Conservation (phyloP, 495 filamentous ascomycete genomes). For the Aspergillus coremiiformis region DNA sequence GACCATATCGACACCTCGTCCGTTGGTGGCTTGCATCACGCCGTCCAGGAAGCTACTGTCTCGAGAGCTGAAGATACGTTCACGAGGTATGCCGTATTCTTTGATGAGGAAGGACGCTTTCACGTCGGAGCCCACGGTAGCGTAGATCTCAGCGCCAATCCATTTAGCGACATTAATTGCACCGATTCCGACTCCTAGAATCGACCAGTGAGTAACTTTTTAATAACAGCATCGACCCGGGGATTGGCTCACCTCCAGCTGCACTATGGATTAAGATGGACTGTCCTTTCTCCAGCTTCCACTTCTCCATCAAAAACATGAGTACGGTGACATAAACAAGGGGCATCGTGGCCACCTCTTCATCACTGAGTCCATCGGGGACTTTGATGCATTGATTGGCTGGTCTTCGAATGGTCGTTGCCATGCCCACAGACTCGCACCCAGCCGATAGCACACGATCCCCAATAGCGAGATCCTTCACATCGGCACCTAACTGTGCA, state of each 20-base stretch:
- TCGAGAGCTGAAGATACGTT: too few relatives aligned
- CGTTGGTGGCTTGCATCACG: too few relatives aligned
- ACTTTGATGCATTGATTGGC: slow-evolving; percentile 12
- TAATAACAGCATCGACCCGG: too few relatives aligned
- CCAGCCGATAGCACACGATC: slow-evolving; percentile 22
- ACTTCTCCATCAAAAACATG: slow-evolving; percentile 26
- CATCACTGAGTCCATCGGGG: slow-evolving; percentile 15
- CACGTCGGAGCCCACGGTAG: too few relatives aligned
- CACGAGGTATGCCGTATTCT: too few relatives aligned
- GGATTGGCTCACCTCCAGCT: slow-evolving; percentile 17
- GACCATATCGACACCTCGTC: too few relatives aligned
- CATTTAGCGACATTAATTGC: too few relatives aligned
- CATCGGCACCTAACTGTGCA: slow-evolving; percentile 27
- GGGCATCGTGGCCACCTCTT: slow-evolving; percentile 33
- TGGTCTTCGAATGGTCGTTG: background rate
- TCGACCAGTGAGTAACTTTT: too few relatives aligned
- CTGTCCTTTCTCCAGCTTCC: slow-evolving; percentile 11
- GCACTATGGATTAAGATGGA: slow-evolving; percentile 22
- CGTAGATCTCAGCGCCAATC: too few relatives aligned
- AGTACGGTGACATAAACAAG: slow-evolving; percentile 31
- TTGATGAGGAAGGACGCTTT: too few relatives aligned
- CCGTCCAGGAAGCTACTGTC: too few relatives aligned
- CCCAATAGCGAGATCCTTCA: slow-evolving; percentile 26
- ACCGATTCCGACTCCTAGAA: too few relatives aligned
- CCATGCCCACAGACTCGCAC: background rate